phyloP scores from a whole-genome alignment of 768 basidiomycete species.

The Amylocystis lapponica region DNA sequence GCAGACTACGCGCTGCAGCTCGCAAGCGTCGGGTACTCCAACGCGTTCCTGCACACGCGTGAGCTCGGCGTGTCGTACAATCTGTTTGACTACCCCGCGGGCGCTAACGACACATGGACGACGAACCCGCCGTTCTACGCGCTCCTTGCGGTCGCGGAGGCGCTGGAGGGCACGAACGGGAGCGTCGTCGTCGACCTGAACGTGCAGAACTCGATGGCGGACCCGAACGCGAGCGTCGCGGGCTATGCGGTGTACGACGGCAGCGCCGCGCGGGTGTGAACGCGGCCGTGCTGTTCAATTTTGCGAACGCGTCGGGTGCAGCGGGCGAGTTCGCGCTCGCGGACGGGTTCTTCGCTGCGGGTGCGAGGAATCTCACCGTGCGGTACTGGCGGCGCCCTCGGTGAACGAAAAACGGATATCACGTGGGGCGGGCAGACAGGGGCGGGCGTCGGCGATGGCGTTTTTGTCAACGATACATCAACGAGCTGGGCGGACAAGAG shows the following conservation, averaged over 20 bases:
- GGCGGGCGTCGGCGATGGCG: conserved; percentile 36
- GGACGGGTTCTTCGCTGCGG: conserved; percentile 20
- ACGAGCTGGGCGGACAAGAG: conserved; percentile 28
- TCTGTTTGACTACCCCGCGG: conserved; percentile 37
- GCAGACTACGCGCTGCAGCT: conserved; percentile 48
- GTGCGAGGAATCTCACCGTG: conserved; percentile 29
- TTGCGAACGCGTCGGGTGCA: conserved; percentile 35
- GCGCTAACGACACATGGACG: conserved; percentile 32
- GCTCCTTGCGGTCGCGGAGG: conserved; percentile 41
- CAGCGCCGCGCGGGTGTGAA: conserved; percentile 33
- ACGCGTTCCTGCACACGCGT: conserved; percentile 48
- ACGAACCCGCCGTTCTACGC: conserved; percentile 48
- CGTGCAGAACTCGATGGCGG: conserved; percentile 31
- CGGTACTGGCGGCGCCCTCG: conserved; percentile 45
- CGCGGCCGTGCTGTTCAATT: conserved; percentile 46
- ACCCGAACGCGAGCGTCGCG: conserved; percentile 36
- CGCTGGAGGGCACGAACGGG: conserved; percentile 34
- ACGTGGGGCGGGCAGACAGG: conserved; percentile 56
- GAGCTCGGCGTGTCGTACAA: conserved; percentile 51
- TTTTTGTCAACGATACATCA: conserved; percentile 22
- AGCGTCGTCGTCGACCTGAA: conserved; percentile 43
- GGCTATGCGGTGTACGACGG: conserved; percentile 60
- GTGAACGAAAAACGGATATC: conserved; percentile 48
- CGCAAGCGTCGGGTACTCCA: conserved; percentile 42
- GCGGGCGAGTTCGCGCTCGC: conserved; percentile 38